Conservation (phyloP, 2,329 filamentous ascomycete genomes). For the Penicillium sp. region DNA sequence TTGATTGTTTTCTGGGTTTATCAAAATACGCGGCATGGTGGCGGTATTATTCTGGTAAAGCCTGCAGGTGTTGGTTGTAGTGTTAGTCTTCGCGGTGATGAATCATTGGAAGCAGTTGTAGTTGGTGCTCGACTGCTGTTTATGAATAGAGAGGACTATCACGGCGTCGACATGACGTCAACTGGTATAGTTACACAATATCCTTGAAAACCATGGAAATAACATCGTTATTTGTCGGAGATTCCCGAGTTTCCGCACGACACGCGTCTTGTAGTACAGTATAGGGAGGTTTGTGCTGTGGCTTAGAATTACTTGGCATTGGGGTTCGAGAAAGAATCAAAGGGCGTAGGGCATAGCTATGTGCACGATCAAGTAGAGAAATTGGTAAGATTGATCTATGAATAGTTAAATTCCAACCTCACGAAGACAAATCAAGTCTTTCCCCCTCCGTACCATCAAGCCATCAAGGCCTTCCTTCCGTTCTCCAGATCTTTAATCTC, state of each 20-base stretch:
- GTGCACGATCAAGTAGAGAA: no score
- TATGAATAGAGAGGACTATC: not conserved
- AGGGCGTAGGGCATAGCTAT: no score
- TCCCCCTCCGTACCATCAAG: no score
- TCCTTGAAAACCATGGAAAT: not conserved
- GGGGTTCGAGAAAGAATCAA: no score
- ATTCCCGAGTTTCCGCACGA: no score
- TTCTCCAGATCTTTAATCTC: slow-evolving; percentile 46
- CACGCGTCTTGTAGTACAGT: no score
- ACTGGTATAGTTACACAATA: not conserved
- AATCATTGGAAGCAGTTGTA: not conserved
- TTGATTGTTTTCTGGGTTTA: slow-evolving; percentile 36
- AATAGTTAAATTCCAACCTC: no score
- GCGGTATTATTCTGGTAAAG: not conserved
- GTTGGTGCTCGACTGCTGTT: not conserved
- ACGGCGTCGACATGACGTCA: not conserved
- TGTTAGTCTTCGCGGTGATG: not conserved
- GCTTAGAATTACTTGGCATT: no score
- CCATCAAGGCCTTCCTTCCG: slow-evolving; percentile 22
- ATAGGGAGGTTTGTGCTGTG: no score
- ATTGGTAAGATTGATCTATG: no score
- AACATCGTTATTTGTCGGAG: not conserved
- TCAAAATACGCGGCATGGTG: slow-evolving; percentile 10
- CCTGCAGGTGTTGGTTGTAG: not conserved
- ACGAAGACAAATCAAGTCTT: no score